phyloP scores from a whole-genome alignment of 2,329 filamentous ascomycete genomes.

The Chrysoporthe deuterocubensis region DNA sequence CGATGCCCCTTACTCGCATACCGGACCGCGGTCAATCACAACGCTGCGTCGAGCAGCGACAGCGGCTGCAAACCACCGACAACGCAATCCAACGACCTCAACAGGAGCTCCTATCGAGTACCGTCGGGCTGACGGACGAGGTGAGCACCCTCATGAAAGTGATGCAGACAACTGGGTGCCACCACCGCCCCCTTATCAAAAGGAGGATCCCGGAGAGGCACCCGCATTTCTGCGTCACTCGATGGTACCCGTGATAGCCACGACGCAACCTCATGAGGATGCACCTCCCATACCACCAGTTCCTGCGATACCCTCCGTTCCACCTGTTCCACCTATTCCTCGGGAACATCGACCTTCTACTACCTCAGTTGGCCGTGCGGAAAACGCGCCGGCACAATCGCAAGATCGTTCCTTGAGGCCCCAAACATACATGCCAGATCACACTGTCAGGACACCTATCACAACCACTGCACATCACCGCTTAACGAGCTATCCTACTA shows the following conservation, averaged over 20 bases:
- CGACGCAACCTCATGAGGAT: constrained; percentile 19
- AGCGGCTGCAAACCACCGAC: constrained; percentile 74
- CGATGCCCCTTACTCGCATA: constrained; percentile 74
- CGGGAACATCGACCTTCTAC: constrained; percentile 10
- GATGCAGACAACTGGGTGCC: constrained; percentile 90
- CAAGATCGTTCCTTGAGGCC: constrained; percentile 16
- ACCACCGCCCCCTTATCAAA: constrained; percentile 79
- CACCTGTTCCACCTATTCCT: constrained; percentile 32
- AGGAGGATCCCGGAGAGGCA: constrained; percentile 62
- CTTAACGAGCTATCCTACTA: constrained; percentile 42
- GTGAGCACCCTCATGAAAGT: constrained; percentile 81
- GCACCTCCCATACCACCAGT: constrained; percentile 32
- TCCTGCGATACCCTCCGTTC: constrained; percentile 34
- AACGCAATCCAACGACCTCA: constrained; percentile 63
- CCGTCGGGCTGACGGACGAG: constrained; percentile 69
- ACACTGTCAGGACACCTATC: constrained; percentile 12
- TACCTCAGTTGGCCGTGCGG: constrained; percentile 2
- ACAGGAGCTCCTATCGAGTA: constrained; percentile 60
- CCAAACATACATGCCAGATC: constrained; percentile 22
- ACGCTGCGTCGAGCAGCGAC: constrained; percentile 75
- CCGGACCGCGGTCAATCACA: constrained; percentile 70
- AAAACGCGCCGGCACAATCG: neutral
- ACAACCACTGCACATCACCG: constrained; percentile 37
- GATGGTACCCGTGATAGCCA: constrained; percentile 41
- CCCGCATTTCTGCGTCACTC: constrained; percentile 60